Evolutionary conservation across 345 rosid species (phyloP).

Genomic region (Bretschneidera sinensis): DNA sequence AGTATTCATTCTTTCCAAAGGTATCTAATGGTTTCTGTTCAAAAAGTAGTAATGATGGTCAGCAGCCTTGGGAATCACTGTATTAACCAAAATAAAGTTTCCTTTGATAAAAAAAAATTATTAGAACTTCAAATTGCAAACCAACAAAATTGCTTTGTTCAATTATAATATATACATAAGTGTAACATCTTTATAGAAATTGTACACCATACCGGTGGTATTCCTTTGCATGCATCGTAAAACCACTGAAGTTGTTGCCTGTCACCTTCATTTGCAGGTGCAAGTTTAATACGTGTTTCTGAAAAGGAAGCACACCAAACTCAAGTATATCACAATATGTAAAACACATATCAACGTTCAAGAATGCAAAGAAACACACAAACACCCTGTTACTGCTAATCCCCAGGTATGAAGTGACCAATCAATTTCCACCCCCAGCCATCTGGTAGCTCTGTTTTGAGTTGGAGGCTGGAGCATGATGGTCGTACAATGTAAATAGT

Average conservation of each 20-base stretch:
- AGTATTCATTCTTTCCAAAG: neutral
- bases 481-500: slow-evolving; percentile 6
- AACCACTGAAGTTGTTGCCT: slow-evolving; percentile 74
- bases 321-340: slow-evolving; percentile 1
- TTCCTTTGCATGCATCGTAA: slow-evolving; percentile 96
- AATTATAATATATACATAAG: too few relatives aligned
- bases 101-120: neutral
- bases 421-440: neutral
- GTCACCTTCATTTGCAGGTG: slow-evolving; percentile 70
- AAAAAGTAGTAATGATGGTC: neutral
- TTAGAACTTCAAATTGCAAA: too few relatives aligned
- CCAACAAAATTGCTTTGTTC: neutral
- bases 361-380: slow-evolving; percentile 2
- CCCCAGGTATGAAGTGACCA: neutral
- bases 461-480: slow-evolving; percentile 32
- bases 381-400: neutral
- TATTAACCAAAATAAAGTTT: neutral
- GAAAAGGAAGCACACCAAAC: slow-evolving; percentile 20
- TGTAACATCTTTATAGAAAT: neutral
- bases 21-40: too few relatives aligned
- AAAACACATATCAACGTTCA: slow-evolving; percentile 4
- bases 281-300: slow-evolving; percentile 77
- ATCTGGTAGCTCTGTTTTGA: slow-evolving; percentile 8
- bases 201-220: slow-evolving; percentile 56
- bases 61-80: neutral